These are phyloP conservation scores for Clarkia xantiana DNA, from an alignment of 345 rosid genomes.

Conservation along the genomic window DNA sequence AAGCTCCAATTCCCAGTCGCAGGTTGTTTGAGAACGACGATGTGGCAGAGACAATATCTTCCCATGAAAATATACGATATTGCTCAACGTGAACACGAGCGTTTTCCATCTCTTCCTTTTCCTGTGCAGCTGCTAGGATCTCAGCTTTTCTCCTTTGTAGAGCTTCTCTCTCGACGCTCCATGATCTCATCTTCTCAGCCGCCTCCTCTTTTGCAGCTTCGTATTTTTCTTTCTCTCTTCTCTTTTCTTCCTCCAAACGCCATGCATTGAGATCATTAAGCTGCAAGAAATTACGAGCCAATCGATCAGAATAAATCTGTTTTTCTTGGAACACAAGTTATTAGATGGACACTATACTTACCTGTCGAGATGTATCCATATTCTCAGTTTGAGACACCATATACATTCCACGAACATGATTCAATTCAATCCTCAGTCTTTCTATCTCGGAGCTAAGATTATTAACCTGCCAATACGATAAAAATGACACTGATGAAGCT, in stretches of 20 bases:
- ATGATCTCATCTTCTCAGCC: too few relatives aligned
- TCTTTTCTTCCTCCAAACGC: too few relatives aligned
- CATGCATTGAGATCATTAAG: slow-evolving; percentile 29
- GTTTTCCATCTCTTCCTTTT: too few relatives aligned
- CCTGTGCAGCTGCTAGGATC: too few relatives aligned
- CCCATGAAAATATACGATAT: too few relatives aligned
- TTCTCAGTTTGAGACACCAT: slow-evolving; percentile 64
- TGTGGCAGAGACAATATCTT: slow-evolving; percentile 67
- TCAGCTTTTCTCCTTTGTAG: too few relatives aligned
- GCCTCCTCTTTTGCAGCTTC: too few relatives aligned
- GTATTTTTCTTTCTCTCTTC: too few relatives aligned
- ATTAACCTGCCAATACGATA: slow-evolving; percentile 20
- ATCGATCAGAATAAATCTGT: neutral
- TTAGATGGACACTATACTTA: too few relatives aligned
- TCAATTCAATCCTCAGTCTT: slow-evolving; percentile 66
- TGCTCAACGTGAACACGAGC: too few relatives aligned
- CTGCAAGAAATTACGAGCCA: slow-evolving; percentile 18
- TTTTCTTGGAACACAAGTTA: neutral
- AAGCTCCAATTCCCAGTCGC: slow-evolving; percentile 63
- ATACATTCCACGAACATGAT: slow-evolving; percentile 57
- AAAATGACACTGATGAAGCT: neutral
- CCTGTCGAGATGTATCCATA: slow-evolving; percentile 68
- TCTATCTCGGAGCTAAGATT: slow-evolving; percentile 56
- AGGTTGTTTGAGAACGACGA: slow-evolving; percentile 62
- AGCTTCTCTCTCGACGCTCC: too few relatives aligned